These are phyloP conservation scores for Sordaria brevicollis DNA, from an alignment of 495 filamentous ascomycete species.

Conservation along the genomic window DNA sequence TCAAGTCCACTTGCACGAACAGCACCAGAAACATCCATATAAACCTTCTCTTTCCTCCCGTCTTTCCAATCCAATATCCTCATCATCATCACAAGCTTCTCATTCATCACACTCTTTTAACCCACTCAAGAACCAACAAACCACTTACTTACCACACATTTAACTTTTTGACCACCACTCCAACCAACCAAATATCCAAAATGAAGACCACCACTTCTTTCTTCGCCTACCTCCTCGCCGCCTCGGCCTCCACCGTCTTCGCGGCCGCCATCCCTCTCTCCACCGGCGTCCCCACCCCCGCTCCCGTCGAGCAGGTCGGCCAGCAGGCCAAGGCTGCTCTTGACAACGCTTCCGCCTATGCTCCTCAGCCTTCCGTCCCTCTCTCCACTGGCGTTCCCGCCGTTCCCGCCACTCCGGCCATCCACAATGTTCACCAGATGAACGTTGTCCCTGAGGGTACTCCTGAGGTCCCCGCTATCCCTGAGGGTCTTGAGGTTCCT, in stretches of 20 bases:
- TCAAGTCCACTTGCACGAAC: background rate
- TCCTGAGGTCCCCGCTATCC: background rate
- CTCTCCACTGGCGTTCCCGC: background rate
- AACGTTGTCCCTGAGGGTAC: background rate
- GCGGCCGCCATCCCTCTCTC: background rate
- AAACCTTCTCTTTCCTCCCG: background rate
- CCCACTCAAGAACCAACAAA: background rate
- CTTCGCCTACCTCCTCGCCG: background rate
- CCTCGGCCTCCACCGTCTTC: background rate
- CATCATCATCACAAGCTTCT: background rate
- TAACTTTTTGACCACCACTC: background rate
- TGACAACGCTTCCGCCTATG: background rate
- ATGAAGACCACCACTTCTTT: background rate
- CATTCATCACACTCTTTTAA: background rate
- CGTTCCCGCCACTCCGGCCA: background rate
- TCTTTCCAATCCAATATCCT: background rate
- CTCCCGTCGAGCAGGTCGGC: background rate
- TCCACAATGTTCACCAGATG: background rate
- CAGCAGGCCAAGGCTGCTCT: background rate
- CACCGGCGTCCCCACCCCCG: background rate
- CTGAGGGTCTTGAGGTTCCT: background rate
- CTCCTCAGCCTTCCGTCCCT: background rate
- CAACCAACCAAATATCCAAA: background rate
- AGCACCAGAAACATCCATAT: background rate
- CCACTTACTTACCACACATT: background rate